phyloP scores from a whole-genome alignment of 2,329 filamentous ascomycete genomes.

The Penicillium rolfsii region DNA sequence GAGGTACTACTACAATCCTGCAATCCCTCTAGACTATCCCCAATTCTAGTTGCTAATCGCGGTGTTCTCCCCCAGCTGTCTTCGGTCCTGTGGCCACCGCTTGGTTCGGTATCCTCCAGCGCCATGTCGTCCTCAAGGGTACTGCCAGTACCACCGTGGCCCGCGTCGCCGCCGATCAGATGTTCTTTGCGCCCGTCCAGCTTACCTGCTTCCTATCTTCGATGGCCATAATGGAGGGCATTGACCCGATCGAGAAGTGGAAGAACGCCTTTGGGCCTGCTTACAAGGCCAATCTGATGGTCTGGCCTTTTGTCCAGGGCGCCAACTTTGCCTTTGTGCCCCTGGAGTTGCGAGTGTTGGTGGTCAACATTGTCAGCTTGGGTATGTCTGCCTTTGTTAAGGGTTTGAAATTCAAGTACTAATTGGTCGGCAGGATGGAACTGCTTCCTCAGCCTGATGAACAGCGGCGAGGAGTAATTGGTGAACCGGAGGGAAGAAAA shows the following conservation, averaged over 20 bases:
- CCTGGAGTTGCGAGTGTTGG: slow-evolving; percentile 77
- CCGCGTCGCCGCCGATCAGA: slow-evolving; percentile 79
- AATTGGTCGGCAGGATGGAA: slow-evolving; percentile 55
- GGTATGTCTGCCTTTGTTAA: slow-evolving; percentile 51
- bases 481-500: not conserved
- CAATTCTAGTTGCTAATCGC: not conserved
- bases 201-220: slow-evolving; percentile 78
- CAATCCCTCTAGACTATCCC: not conserved
- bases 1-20: slow-evolving; percentile 41
- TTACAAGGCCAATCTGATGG: slow-evolving; percentile 79
- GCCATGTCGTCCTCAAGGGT: slow-evolving; percentile 66
- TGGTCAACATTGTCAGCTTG: slow-evolving; percentile 80
- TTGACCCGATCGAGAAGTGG: slow-evolving; percentile 68
- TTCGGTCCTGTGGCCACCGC: slow-evolving; percentile 87
- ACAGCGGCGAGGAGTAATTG: slow-evolving; percentile 48
- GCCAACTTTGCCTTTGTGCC: slow-evolving; percentile 88
- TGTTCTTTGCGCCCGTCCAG: slow-evolving; percentile 80
- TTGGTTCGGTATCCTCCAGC: slow-evolving; percentile 82
- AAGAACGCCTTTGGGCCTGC: slow-evolving; percentile 70
- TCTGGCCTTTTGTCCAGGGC: slow-evolving; percentile 85
- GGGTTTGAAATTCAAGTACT: slow-evolving; percentile 19
- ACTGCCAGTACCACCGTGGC: slow-evolving; percentile 72
- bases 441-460: slow-evolving; percentile 61
- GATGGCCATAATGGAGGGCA: slow-evolving; percentile 82
- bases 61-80: slow-evolving; percentile 52